Conservation (phyloP, 1,139 yeast genomes). For the Yamadazyma songkhlaensis region DNA sequence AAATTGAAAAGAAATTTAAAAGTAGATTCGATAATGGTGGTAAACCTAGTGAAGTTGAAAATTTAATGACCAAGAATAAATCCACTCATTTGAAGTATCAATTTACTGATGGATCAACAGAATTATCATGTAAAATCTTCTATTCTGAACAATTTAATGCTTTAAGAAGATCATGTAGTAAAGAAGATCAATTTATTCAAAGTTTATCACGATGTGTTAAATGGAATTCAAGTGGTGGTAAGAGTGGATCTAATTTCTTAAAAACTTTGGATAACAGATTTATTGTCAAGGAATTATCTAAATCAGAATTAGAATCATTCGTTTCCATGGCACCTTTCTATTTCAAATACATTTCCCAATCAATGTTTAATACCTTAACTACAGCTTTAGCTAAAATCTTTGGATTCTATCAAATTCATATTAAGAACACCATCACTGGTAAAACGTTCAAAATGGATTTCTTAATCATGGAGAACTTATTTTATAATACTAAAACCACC, state of each 20-base stretch:
- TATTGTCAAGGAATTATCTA: conserved; percentile 85
- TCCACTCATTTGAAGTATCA: conserved; percentile 91
- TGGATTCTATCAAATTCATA: conserved; percentile 93
- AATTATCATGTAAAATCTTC: conserved; percentile 89
- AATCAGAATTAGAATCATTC: conserved; percentile 88
- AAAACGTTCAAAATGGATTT: conserved; percentile 84
- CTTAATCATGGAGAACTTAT: conserved; percentile 92
- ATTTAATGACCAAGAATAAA: conserved; percentile 71
- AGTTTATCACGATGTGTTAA: conserved; percentile 89
- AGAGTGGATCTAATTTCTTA: conserved; percentile 90
- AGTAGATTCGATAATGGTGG: conserved; percentile 20
- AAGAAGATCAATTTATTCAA: conserved; percentile 74
- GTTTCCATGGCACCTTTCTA: conserved; percentile 95
- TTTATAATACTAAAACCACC: conserved; percentile 78
- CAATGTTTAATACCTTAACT: conserved; percentile 90
- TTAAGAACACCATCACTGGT: conserved; percentile 73
- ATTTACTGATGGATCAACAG: conserved; percentile 83
- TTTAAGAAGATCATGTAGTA: conserved; percentile 78
- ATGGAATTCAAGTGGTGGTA: conserved; percentile 97
- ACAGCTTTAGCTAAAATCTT: conserved; percentile 92
- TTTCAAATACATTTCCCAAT: conserved; percentile 94
- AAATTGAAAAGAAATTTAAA: conserved; percentile 46
- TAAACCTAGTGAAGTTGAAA: conserved; percentile 46
- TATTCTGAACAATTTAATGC: conserved; percentile 98
- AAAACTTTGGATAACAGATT: conserved; percentile 89